phyloP scores from a whole-genome alignment of 2,329 filamentous ascomycete genomes.

The Aspergillus sp. region DNA sequence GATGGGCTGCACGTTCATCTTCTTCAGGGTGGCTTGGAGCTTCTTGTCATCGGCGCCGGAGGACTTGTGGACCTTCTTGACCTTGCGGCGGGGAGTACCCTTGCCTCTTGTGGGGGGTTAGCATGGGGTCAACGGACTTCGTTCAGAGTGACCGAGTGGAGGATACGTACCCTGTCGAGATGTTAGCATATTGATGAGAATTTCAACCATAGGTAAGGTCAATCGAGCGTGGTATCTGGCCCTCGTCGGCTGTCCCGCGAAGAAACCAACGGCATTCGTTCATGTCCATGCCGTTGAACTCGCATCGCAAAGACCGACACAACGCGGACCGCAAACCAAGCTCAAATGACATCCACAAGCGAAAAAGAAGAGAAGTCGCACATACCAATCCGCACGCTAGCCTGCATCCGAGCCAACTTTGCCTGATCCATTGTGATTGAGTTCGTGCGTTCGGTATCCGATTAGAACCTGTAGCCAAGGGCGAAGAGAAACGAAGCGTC shows the following conservation, averaged over 20 bases:
- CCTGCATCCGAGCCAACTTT: slow-evolving; percentile 66
- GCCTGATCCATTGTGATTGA: slow-evolving; percentile 61
- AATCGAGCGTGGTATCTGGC: no score
- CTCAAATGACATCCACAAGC: slow-evolving; percentile 7
- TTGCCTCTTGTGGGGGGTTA: slow-evolving; percentile 67
- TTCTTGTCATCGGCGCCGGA: slow-evolving; percentile 99
- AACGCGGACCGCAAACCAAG: not conserved
- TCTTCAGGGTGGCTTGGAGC: slow-evolving; percentile 95
- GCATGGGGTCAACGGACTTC: not conserved
- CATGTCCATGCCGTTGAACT: no score
- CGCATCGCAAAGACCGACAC: not conserved
- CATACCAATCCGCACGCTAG: slow-evolving; percentile 70
- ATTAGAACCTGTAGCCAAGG: slow-evolving; percentile 14
- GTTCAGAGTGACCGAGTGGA: not conserved
- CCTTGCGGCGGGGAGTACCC: slow-evolving; percentile 94
- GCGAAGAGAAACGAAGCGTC: slow-evolving; percentile 10
- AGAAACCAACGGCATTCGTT: no score
- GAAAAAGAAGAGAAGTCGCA: slow-evolving; percentile 26
- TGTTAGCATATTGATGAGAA: no score
- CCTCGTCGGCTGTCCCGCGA: no score
- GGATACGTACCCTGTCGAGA: not conserved
- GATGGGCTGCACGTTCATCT: slow-evolving; percentile 99
- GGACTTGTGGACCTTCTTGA: slow-evolving; percentile 95
- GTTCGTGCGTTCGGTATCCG: slow-evolving; percentile 18
- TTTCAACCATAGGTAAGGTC: not conserved